A percentile compares a stretch with the other conserved stretches of the same genome.
phyloP scores from a whole-genome alignment of 495 filamentous ascomycete species.

The Cladorrhinum samala region DNA sequence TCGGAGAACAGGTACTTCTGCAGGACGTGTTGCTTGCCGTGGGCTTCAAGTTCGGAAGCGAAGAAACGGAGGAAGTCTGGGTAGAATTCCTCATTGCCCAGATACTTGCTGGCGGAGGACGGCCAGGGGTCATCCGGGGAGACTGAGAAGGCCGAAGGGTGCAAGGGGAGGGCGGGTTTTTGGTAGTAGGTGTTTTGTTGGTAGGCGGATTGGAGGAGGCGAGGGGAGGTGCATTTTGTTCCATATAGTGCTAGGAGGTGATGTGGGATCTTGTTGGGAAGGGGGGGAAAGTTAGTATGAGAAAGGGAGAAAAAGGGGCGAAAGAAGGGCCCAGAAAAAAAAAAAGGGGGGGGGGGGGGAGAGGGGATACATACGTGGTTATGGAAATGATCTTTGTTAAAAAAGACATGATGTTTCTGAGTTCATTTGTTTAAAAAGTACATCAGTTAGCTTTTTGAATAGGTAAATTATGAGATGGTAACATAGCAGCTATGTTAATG shows the following conservation, averaged over 20 bases:
- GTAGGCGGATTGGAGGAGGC: constrained; percentile 53
- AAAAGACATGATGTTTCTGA: constrained; percentile 68
- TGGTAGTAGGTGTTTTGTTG: constrained; percentile 58
- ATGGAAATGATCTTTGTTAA: constrained; percentile 62
- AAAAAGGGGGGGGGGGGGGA: constrained; percentile 25
- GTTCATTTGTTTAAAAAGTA: constrained; percentile 1
- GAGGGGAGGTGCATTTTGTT: constrained; percentile 54
- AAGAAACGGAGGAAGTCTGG: constrained; percentile 67
- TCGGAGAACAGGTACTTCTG: constrained; percentile 57
- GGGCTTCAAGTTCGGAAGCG: constrained; percentile 52
- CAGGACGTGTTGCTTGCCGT: constrained; percentile 52
- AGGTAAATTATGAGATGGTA: too few species aligned
- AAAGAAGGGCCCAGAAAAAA: constrained; percentile 1
- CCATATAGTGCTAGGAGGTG: constrained; percentile 69
- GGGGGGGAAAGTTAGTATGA: constrained; percentile 22
- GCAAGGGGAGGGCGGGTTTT: constrained; percentile 34
- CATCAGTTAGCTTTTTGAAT: neutral
- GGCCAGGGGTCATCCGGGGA: constrained; percentile 26
- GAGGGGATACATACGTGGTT: constrained; percentile 40
- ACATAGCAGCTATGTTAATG: too few species aligned
- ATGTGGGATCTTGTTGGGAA: constrained; percentile 56
- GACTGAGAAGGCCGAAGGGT: constrained; percentile 42
- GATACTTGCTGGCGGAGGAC: constrained; percentile 41
- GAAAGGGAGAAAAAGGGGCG: neutral
- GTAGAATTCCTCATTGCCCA: constrained; percentile 51